phyloP scores from a whole-genome alignment of 1,284 basidiomycete species.

The Apiotrichum veenhuisii region DNA sequence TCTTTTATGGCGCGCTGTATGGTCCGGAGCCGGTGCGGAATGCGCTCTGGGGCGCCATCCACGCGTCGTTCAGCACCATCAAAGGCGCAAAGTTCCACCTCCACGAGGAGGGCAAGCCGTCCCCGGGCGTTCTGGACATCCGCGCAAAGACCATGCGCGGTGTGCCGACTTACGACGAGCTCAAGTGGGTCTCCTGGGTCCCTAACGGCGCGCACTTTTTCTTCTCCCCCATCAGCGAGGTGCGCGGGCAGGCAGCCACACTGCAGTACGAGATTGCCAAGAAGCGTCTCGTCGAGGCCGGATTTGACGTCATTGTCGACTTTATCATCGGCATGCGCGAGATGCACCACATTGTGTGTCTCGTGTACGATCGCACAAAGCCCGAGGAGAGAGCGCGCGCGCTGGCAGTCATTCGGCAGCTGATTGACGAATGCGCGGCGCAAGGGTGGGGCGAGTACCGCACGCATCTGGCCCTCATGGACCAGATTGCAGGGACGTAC shows the following conservation, averaged over 20 bases:
- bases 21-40: conserved; percentile 9
- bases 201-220: conserved; percentile 13
- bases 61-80: conserved; percentile 3
- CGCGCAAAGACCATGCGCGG: conserved; percentile 9
- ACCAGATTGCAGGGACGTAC: conserved; percentile 25
- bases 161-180: conserved; percentile 11
- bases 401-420: conserved; percentile 16
- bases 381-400: conserved; percentile 25
- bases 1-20: conserved; percentile 11
- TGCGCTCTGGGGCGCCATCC: conserved; percentile 8
- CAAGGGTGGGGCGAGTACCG: conserved; percentile 35
- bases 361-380: conserved; percentile 29
- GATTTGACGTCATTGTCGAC: conserved; percentile 13
- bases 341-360: conserved; percentile 13
- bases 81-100: conserved; percentile 9
- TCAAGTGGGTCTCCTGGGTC: conserved; percentile 12
- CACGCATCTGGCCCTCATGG: conserved; percentile 24
- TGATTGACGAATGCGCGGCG: conserved; percentile 27
- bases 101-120: conserved; percentile 7
- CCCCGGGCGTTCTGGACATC: conserved; percentile 8
- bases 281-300: conserved; percentile 2
- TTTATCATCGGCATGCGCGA: conserved; percentile 13
- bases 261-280: conserved; percentile 7
- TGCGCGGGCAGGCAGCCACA: conserved; percentile 5
- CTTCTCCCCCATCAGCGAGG: conserved; percentile 14